Conservation (phyloP, 2,329 filamentous ascomycete genomes). For the Xylaria sp. region DNA sequence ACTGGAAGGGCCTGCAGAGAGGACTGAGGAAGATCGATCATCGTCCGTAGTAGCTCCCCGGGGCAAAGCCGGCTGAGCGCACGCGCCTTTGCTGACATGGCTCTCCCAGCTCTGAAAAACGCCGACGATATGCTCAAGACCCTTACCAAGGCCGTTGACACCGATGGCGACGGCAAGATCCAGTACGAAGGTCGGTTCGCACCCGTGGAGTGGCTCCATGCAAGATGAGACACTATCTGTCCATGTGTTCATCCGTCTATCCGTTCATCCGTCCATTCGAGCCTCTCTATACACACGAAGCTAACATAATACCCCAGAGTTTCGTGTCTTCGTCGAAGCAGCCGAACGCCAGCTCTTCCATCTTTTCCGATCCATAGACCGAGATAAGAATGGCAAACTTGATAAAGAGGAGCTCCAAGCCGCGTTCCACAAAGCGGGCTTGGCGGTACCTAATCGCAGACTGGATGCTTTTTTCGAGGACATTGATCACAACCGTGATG, state of each 20-base stretch:
- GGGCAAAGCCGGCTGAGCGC: neutral
- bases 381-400: conserved; percentile 83
- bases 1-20: conserved; percentile 84
- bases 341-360: conserved; percentile 84
- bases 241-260: too few relatives aligned
- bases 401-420: conserved; percentile 84
- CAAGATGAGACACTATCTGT: neutral
- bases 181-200: conserved; percentile 80
- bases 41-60: conserved; percentile 65
- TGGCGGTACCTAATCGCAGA: conserved; percentile 80
- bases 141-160: conserved; percentile 85
- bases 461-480: conserved; percentile 88
- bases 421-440: conserved; percentile 81
- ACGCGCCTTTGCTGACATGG: conserved; percentile 31
- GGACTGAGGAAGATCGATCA: conserved; percentile 91
- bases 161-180: conserved; percentile 87
- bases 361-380: conserved; percentile 89
- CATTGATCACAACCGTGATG: conserved; percentile 90
- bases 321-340: conserved; percentile 85
- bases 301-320: conserved; percentile 69
- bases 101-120: conserved; percentile 77
- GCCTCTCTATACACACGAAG: conserved; percentile 14
- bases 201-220: conserved; percentile 24
- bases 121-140: conserved; percentile 85
- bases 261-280: neutral